phyloP scores from a whole-genome alignment of 345 rosid genomes.

The Excoecaria agallocha region DNA sequence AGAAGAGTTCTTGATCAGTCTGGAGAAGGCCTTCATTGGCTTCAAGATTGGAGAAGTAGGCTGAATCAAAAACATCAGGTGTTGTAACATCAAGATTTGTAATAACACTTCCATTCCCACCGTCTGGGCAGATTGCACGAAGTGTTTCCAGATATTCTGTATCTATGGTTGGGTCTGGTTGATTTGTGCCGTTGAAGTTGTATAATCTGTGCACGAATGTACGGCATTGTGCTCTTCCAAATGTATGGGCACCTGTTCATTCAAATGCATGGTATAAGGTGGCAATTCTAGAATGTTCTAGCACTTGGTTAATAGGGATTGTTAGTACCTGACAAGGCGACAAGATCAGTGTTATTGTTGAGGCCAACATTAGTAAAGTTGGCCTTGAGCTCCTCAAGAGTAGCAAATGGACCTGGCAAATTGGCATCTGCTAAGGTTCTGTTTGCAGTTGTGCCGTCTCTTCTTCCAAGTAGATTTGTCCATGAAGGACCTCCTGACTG shows the following conservation, averaged over 20 bases:
- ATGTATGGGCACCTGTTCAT: conserved; percentile 59
- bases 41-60: conserved; percentile 52
- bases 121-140: conserved; percentile 48
- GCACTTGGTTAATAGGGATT: no score
- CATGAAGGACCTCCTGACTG: conserved; percentile 42
- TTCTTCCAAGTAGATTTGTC: conserved; percentile 32
- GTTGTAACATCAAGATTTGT: conserved; percentile 49
- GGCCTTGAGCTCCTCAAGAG: conserved; percentile 10
- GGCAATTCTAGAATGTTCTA: no score
- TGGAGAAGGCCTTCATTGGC: conserved; percentile 46
- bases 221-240: conserved; percentile 51
- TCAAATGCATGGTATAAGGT: no score
- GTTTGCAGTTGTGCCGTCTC: conserved; percentile 34
- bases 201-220: conserved; percentile 38
- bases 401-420: conserved; percentile 9
- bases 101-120: conserved; percentile 32
- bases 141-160: conserved; percentile 37
- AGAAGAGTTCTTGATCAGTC: conserved; percentile 57
- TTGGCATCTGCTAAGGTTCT: conserved; percentile 14
- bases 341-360: conserved; percentile 25
- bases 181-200: conserved; percentile 41
- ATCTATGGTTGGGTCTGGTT: conserved; percentile 53
- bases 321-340: conserved; percentile 24
- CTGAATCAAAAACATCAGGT: conserved; percentile 47
- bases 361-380: conserved; percentile 24